Evolutionary conservation across 495 filamentous ascomycete genomes (phyloP), one percentile per base, ranked within the genome.

Genomic region (Lepidopterella palustris): DNA sequence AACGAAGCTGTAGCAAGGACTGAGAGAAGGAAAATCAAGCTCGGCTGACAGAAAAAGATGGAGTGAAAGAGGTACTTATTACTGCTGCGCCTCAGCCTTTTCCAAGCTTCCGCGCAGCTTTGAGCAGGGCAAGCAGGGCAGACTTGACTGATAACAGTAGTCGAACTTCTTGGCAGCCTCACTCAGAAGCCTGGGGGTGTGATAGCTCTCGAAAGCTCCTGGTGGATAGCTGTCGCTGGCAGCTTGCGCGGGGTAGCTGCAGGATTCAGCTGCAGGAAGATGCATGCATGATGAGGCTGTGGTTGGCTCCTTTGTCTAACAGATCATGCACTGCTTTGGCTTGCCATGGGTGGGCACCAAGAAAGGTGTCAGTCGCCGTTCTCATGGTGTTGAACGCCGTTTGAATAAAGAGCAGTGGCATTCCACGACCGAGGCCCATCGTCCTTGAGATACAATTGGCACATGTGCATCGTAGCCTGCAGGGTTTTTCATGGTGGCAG

Each of bases 41-140:
- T 42, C 35, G 45, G 21, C 21, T 27, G 42, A n/a, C 27, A 32
- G 51, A 28, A 20, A 58, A 45, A 54, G 32, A 39, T 50, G 53
- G 35, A 39, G 52, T 29, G 57, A 31, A 25, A 53, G 61, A 55
- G 13, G 48, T 61, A 54, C 31, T 54, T 50, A 50, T 25, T 24
- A 21, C 18, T 24, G 47, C 21, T 25, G 21, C 21, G 20, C 47
- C 47, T 26, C 21, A 50, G 47, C 18, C 21, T 5, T 25, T 24
- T 8, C 18, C 4, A 27, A 25, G 47, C 15, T 13, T 8, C 15
- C 47, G 47, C 23, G 23, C 18, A 25, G 9, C 35, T 11, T 18
- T 15, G 18, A 42, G 2, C 35, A 42, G 18, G 21, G 47, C 47
- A 50, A 25, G 47, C 47, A 50, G 24, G 47, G 47, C 47, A 50